phyloP scores from a whole-genome alignment of 2,329 filamentous ascomycete species.

The Fusarium algeriense region DNA sequence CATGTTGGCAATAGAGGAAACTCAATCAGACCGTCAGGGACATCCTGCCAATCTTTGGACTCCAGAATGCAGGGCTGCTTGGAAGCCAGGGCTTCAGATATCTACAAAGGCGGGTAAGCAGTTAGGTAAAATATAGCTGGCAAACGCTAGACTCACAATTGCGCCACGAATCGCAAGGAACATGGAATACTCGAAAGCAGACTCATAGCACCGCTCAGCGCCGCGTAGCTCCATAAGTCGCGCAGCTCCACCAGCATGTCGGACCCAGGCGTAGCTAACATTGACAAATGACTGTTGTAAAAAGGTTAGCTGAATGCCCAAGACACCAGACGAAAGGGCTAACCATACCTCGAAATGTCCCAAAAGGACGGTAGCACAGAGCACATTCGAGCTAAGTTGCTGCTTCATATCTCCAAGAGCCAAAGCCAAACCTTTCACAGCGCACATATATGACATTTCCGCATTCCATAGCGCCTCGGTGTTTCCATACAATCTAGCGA shows the following conservation, averaged over 20 bases:
- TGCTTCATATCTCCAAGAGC: neutral
- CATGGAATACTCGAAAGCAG: neutral
- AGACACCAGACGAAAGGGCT: fast-evolving
- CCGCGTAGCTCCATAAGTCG: neutral
- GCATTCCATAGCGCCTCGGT: neutral
- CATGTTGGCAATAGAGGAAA: neutral
- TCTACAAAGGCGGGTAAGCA: fast-evolving
- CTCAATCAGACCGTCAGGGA: neutral
- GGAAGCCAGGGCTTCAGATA: neutral
- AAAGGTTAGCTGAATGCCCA: neutral
- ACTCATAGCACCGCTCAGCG: neutral
- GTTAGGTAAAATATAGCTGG: fast-evolving
- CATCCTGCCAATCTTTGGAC: neutral
- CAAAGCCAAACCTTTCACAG: neutral
- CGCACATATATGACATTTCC: fast-evolving
- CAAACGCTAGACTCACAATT: fast-evolving
- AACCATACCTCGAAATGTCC: fast-evolving
- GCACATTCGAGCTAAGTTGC: neutral
- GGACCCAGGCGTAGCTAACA: neutral
- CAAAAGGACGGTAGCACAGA: neutral
- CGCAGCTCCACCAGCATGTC: neutral
- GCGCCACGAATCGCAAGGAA: neutral
- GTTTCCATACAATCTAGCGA: neutral
- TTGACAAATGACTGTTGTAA: neutral
- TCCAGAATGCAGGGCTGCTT: fast-evolving